Evolutionary conservation across 2,329 filamentous ascomycete species (phyloP).

Genomic region (Allantophomopsis lycopodina): DNA sequence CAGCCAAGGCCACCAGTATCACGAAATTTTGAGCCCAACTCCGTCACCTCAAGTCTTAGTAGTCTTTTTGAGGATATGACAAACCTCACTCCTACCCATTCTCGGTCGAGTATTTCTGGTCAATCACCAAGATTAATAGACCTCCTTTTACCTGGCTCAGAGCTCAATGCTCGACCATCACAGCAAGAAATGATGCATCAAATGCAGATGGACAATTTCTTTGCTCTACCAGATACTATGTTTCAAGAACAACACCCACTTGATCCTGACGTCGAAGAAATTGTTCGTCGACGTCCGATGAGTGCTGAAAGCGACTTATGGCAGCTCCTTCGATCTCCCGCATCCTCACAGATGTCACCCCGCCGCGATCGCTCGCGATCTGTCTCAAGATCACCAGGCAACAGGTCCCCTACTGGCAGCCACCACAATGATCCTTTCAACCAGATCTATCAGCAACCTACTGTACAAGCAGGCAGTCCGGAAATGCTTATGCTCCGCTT

Average conservation of each 20-base stretch:
- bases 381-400: conserved; percentile 5
- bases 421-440: conserved; percentile 9
- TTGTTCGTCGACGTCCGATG: conserved; percentile 24
- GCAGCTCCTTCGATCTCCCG: conserved; percentile 9
- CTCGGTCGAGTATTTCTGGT: conserved; percentile 21
- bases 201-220: conserved; percentile 10
- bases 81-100: conserved; percentile 16
- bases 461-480: conserved; percentile 33
- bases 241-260: conserved; percentile 13
- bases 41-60: conserved; percentile 20
- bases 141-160: conserved; percentile 30
- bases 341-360: conserved; percentile 3
- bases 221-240: conserved; percentile 7
- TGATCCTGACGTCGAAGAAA: conserved; percentile 39
- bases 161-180: conserved; percentile 23
- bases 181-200: conserved; percentile 5
- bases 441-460: conserved; percentile 28
- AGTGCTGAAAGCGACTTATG: conserved; percentile 11
- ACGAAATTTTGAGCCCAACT: conserved; percentile 17
- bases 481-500: conserved; percentile 51
- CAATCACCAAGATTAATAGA: conserved; percentile 32
- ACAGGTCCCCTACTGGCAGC: conserved; percentile 7
- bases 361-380: neutral
- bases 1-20: conserved; percentile 10
- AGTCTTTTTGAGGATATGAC: conserved; percentile 22